These are phyloP conservation scores for Yamadazyma dushanensis DNA, from an alignment of 1,139 yeast species.

Conservation along the genomic window DNA sequence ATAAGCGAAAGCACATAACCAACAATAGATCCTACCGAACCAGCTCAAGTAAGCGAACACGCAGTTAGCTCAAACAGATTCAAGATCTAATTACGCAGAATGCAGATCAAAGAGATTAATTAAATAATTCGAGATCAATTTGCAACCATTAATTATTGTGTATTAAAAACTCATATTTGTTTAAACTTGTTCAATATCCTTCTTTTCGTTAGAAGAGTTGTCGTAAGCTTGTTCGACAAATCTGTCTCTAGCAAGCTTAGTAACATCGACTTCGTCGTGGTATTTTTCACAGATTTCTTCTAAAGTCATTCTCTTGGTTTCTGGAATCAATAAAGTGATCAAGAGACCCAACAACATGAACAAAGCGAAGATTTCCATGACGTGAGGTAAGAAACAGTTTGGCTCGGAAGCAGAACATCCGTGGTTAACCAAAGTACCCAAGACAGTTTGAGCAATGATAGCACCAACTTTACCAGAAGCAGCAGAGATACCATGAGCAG, in stretches of 20 bases:
- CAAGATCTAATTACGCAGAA: not conserved
- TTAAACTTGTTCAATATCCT: conserved; percentile 11
- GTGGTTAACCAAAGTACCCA: conserved; percentile 82
- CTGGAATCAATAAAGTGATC: conserved; percentile 71
- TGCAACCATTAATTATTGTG: conserved; percentile 1
- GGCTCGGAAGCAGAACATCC: conserved; percentile 58
- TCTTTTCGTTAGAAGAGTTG: conserved; percentile 20
- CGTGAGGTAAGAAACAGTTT: conserved; percentile 85
- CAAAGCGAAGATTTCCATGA: conserved; percentile 87
- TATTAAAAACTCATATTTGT: not conserved
- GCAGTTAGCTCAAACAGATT: not conserved
- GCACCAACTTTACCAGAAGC: conserved; percentile 97
- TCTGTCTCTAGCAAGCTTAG: conserved; percentile 40
- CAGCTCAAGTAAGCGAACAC: no score
- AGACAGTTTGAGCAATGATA: conserved; percentile 86
- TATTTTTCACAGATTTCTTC: conserved; percentile 76
- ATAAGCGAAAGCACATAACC: no score
- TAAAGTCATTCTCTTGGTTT: conserved; percentile 85
- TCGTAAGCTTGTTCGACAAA: conserved; percentile 33
- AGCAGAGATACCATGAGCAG: conserved; percentile 98
- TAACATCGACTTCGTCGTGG: conserved; percentile 71
- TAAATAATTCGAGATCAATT: no score
- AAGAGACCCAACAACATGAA: conserved; percentile 81
- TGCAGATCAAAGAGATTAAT: no score
- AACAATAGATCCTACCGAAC: no score